A percentile compares a stretch with the other conserved stretches of the same genome.
phyloP scores from a whole-genome alignment of 1,139 yeast species.

The Lizanozyma gosingica region DNA sequence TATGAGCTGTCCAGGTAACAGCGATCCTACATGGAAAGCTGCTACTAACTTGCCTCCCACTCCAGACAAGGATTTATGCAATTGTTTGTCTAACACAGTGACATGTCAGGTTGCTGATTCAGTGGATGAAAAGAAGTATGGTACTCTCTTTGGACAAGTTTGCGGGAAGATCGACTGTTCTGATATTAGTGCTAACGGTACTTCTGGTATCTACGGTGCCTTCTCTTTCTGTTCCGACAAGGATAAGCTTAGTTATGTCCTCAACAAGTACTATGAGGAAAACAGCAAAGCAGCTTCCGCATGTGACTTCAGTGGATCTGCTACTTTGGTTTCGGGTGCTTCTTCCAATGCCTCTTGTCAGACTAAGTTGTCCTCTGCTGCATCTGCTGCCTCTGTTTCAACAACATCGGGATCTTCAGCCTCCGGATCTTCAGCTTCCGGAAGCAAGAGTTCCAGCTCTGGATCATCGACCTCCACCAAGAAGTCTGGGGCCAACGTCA shows the following conservation, averaged over 20 bases:
- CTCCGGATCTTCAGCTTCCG: slow-evolving; percentile 3
- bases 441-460: slow-evolving; percentile 8
- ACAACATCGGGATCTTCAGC: slow-evolving; percentile 1
- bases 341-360: slow-evolving; percentile 49
- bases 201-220: slow-evolving; percentile 53
- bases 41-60: slow-evolving; percentile 56
- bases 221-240: slow-evolving; percentile 50
- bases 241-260: slow-evolving; percentile 54
- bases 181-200: slow-evolving; percentile 54
- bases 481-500: slow-evolving; percentile 2
- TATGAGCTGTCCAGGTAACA: slow-evolving; percentile 43
- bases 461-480: slow-evolving; percentile 4
- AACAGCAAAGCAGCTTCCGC: slow-evolving; percentile 38
- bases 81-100: slow-evolving; percentile 43
- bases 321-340: slow-evolving; percentile 33
- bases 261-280: slow-evolving; percentile 48
- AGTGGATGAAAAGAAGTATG: slow-evolving; percentile 41
- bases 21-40: slow-evolving; percentile 45
- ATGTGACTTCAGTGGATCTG: slow-evolving; percentile 65
- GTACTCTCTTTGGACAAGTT: slow-evolving; percentile 42
- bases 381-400: slow-evolving; percentile 30
- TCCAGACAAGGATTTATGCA: slow-evolving; percentile 52
- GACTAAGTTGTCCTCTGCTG: slow-evolving; percentile 31
- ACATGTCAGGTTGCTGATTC: slow-evolving; percentile 39
- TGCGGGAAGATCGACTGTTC: slow-evolving; percentile 42